Evolutionary conservation across 371 early-diverging fungal genomes (phyloP).

Genomic region (Furculomyces boomerangus): DNA sequence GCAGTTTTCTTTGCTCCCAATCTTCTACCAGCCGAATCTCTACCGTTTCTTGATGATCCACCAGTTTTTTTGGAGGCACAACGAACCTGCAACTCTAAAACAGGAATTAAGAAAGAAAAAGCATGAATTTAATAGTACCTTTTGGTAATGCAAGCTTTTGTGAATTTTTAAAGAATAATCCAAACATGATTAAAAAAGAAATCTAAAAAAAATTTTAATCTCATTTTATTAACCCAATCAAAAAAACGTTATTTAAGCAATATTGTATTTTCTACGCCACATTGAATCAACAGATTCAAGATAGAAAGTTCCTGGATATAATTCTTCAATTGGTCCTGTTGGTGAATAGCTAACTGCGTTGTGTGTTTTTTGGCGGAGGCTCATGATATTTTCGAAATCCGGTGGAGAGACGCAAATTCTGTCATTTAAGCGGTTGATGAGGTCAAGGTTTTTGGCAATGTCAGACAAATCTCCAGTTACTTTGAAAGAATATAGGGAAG

Average conservation of each 20-base stretch:
- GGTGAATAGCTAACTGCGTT: constrained; percentile 65
- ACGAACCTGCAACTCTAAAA: constrained; percentile 39
- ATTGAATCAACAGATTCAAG: constrained; percentile 75
- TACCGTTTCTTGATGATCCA: constrained; percentile 80
- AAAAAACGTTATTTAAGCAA: not conserved
- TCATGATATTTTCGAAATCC: constrained; percentile 66
- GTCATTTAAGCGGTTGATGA: constrained; percentile 48
- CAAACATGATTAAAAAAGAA: too few relatives aligned
- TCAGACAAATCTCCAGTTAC: constrained; percentile 40
- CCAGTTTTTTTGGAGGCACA: constrained; percentile 85
- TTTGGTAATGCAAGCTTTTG: too few relatives aligned
- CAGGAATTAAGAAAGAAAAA: not conserved
- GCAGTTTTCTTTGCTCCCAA: constrained; percentile 83
- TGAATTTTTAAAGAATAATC: too few relatives aligned
- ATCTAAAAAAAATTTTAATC: too few relatives aligned
- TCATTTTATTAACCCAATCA: too few relatives aligned
- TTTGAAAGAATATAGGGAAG: constrained; percentile 83
- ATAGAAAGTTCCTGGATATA: constrained; percentile 61
- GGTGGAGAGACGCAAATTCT: constrained; percentile 58
- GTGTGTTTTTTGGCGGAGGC: constrained; percentile 72
- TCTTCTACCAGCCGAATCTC: constrained; percentile 85
- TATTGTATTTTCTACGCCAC: constrained; percentile 46
- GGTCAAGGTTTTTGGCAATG: constrained; percentile 40
- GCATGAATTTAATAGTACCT: too few relatives aligned
- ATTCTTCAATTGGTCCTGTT: constrained; percentile 26